Base-by-base conservation (phyloP, 1,139 yeast genomes). In the Yarrowia galli region DNA sequence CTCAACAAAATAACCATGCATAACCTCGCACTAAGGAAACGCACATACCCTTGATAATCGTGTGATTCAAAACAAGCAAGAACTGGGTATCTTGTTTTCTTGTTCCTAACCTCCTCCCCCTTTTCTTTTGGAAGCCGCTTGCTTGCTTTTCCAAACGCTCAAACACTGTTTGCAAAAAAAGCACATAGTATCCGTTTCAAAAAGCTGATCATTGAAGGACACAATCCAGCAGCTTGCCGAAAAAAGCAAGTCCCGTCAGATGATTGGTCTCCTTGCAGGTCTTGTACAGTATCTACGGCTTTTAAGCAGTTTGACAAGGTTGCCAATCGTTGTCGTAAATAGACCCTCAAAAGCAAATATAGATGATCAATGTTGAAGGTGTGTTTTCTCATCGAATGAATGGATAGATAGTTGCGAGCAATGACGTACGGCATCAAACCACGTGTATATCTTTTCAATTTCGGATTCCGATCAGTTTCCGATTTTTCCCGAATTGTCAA, bases 161-260 rank as follows among this genome's bases (percentile, higher is more conserved):
- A 46, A 46, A 25, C 51, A 22, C 20, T 10, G n/a, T 15, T 5
- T 15, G 40, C 40, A 12, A 6, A 46, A 45, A 45, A 46, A 46
- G 51, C 51, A 46, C 28, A 7, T n/a, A n/a, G n/a, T n/a, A n/a
- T 46, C 16, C 18, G 49, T 45, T 45, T 45, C 49, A 45, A 45
- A 15, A 3, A 10, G 49, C 1, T 18, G 49, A 45, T 45, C 49
- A 45, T 45, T 13, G 8, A 22, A 22, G 10, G 20, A n/a, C 2
- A 40, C 8, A 9, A n/a, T 3, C n/a, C n/a, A n/a, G n/a, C n/a
- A 2, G 32, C 9, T 10, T 28, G 32, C 32, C 32, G 32, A 28
- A 28, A 28, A 38, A 38, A 38, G 18, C 9, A 38, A 38, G 15
- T 5, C 8, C 1, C 20, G 42, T 38, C 42, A 16, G 42, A 15